Conservation (phyloP, 305 asterid genomes). For the Fraxinus xanthoxyloides region DNA sequence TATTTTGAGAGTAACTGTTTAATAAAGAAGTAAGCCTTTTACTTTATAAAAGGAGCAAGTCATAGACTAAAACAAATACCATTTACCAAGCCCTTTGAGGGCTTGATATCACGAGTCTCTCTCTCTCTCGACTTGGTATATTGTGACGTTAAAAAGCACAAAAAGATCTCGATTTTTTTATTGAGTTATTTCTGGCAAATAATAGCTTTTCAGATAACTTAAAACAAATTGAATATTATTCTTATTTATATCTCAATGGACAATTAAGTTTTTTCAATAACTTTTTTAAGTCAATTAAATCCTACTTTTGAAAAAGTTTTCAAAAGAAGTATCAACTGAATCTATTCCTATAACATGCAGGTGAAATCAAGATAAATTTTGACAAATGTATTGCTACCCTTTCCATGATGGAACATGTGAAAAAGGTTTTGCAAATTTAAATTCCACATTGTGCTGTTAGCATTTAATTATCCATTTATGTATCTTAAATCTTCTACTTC, state of each 20-base stretch:
- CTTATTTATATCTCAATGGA: background rate
- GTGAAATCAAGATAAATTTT: conserved; percentile 67
- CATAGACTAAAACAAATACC: background rate
- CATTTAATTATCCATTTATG: conserved; percentile 16
- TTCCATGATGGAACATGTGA: conserved; percentile 78
- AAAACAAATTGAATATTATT: background rate
- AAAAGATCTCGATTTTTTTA: background rate
- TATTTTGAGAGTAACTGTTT: too few relatives aligned
- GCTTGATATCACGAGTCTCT: background rate
- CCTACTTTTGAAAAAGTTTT: too few relatives aligned
- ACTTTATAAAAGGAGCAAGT: background rate
- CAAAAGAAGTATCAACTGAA: too few relatives aligned
- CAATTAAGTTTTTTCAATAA: background rate
- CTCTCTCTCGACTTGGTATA: background rate
- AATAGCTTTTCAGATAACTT: background rate
- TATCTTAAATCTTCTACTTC: conserved; percentile 23
- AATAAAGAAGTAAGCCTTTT: too few relatives aligned
- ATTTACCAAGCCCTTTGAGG: background rate
- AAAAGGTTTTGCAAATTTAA: conserved; percentile 53
- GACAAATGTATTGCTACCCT: conserved; percentile 86
- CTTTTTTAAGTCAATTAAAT: too few relatives aligned
- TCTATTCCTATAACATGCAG: conserved; percentile 47
- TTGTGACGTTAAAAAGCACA: background rate
- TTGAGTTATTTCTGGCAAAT: background rate
- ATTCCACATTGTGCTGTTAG: conserved; percentile 6